phyloP scores from a whole-genome alignment of 495 filamentous ascomycete species.

The Penicillium bialowiezense region DNA sequence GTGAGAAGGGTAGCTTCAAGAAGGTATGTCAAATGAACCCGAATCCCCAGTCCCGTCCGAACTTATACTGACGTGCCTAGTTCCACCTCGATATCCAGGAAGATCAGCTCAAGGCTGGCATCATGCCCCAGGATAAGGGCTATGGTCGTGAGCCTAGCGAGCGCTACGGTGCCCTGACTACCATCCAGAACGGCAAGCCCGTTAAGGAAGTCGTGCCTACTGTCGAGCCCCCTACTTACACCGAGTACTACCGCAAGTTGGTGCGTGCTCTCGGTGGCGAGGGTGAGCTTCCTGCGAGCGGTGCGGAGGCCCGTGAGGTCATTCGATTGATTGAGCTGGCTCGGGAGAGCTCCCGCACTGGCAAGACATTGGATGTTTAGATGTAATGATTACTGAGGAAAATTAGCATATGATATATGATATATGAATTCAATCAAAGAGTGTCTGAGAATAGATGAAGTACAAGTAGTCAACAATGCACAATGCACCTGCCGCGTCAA shows the following conservation, averaged over 20 bases:
- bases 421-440: not conserved
- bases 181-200: conserved; percentile 39
- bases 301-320: conserved; percentile 66
- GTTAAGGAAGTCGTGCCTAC: conserved; percentile 52
- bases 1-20: conserved; percentile 75
- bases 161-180: conserved; percentile 49
- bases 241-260: conserved; percentile 68
- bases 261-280: conserved; percentile 62
- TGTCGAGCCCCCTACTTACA: conserved; percentile 67
- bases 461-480: no score
- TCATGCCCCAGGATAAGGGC: conserved; percentile 58
- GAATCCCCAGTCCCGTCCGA: no score
- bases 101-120: conserved; percentile 69
- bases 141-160: conserved; percentile 66
- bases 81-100: conserved; percentile 78
- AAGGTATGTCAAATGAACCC: no score
- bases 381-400: conserved; percentile 6
- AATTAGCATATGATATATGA: no score
- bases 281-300: conserved; percentile 67
- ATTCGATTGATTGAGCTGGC: conserved; percentile 73
- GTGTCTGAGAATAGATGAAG: no score
- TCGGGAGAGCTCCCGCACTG: conserved; percentile 61
- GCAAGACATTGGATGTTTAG: conserved; percentile 58
- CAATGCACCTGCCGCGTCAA: no score
- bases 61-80: conserved; percentile 22